Evolutionary conservation across 345 rosid species (phyloP), one percentile per base, ranked within the genome.

Genomic region (Bruguiera parviflora): DNA sequence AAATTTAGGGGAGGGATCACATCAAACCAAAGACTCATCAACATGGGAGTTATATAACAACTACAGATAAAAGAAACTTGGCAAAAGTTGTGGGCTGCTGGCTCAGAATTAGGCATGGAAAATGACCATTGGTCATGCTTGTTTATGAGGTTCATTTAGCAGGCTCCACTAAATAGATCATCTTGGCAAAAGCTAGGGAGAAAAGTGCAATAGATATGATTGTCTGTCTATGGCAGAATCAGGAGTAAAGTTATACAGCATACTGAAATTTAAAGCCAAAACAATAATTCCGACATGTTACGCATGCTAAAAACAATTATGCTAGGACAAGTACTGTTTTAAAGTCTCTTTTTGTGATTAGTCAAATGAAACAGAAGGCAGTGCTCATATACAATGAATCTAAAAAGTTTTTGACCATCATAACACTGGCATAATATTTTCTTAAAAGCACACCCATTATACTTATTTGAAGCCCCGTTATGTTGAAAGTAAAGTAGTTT

Each of bases 91-190:
- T 55, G 61, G 56, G 28, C 66, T 13, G 46, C 25, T 69, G 69
- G 33, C 49, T 77, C 61, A 47, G 39, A 65, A 67, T 78, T 78
- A 69, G 79, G 82, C 58, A 4, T 20, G 53, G 69, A 74, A 71
- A 78, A 67, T 60, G 70, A 74, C 68, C 18, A 28, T 5, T 47
- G 61, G 68, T 61, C 58, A 69, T 53, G 62, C 60, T 63, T 28
- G 70, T 64, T 53, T 29, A 70, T 78, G 74, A 66, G 71, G 28
- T 78, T 55, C 71, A 67, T 52, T 55, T 47, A 22, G 71, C 9
- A 15, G 49, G 49, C 76, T 83, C 89, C 83, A 80, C 77, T 37
- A 49, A 47, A 39, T 66, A 53, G 69, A 66, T 49, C 63, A 75
- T 53, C 53, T 73, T 29, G 72, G 55, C 53, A 68, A 71, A 78